Percentiles rank a stretch among this genome's conserved stretches.
These are phyloP conservation scores for Thielaviopsis punctulata DNA, from an alignment of 2,329 filamentous ascomycete genomes.

Conservation along the genomic window DNA sequence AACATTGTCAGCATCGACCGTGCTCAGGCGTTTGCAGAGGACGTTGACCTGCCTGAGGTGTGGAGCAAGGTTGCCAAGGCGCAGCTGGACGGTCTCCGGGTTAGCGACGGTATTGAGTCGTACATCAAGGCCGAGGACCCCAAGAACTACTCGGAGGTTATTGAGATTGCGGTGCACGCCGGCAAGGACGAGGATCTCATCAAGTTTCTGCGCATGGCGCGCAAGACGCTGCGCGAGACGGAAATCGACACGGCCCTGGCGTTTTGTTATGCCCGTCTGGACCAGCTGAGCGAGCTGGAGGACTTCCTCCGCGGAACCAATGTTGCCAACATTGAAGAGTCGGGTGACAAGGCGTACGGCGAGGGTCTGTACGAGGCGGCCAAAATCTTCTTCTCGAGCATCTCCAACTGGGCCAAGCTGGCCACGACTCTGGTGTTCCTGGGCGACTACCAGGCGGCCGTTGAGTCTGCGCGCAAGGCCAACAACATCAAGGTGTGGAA, in stretches of 20 bases:
- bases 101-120: conserved; percentile 84
- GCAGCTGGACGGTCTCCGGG: conserved; percentile 85
- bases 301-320: conserved; percentile 90
- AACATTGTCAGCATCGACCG: conserved; percentile 96
- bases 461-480: conserved; percentile 93
- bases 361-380: conserved; percentile 90
- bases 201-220: conserved; percentile 91
- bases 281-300: conserved; percentile 83
- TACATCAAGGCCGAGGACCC: conserved; percentile 93
- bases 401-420: conserved; percentile 99
- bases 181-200: conserved; percentile 96
- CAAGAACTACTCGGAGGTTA: conserved; percentile 86
- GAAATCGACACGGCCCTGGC: conserved; percentile 86
- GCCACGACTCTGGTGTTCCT: conserved; percentile 96
- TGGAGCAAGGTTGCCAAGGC: conserved; percentile 99
- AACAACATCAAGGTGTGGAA: conserved; percentile 99
- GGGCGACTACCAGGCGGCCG: conserved; percentile 89
- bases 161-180: conserved; percentile 84
- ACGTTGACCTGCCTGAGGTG: conserved; percentile 82
- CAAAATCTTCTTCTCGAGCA: conserved; percentile 97
- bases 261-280: conserved; percentile 81
- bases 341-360: conserved; percentile 91
- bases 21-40: conserved; percentile 86
- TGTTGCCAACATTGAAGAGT: conserved; percentile 89
- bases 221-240: conserved; percentile 88